A percentile compares a stretch with the other conserved stretches of the same genome.
Evolutionary conservation across 257 asterid species (phyloP).

Genomic region (Solanum acaule): DNA sequence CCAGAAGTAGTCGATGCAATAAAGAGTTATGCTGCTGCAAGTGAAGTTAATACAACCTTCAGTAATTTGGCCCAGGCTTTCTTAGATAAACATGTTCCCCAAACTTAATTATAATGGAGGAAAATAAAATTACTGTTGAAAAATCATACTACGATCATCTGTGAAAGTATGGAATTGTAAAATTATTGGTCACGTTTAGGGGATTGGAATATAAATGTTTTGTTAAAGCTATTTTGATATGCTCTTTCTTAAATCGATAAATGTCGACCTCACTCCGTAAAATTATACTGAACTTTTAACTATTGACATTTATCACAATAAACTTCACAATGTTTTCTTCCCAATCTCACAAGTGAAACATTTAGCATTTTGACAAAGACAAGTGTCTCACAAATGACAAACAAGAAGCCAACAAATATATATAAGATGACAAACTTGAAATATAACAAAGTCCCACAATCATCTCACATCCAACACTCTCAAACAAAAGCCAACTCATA

Average conservation of each 20-base stretch:
- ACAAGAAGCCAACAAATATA: neutral
- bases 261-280: neutral
- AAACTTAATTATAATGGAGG: neutral
- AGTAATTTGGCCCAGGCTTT: slow-evolving; percentile 76
- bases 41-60: slow-evolving; percentile 42
- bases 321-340: neutral
- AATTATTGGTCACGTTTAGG: neutral
- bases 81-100: slow-evolving; percentile 38
- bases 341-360: neutral
- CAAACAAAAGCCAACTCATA: neutral
- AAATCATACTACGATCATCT: neutral
- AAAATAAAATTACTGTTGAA: neutral
- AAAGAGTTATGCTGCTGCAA: slow-evolving; percentile 58
- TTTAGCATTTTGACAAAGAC: neutral
- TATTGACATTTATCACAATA: neutral
- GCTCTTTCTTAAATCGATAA: neutral
- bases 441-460: neutral
- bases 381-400: neutral
- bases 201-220: too few species aligned
- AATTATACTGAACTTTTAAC: neutral
- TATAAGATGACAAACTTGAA: neutral
- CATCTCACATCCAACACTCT: neutral
- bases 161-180: neutral
- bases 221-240: neutral
- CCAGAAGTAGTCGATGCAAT: slow-evolving; percentile 66